A percentile compares a stretch with the other conserved stretches of the same genome.
These are phyloP conservation scores for Cryphonectria naterciae DNA, from an alignment of 2,329 filamentous ascomycete species.

Conservation along the genomic window DNA sequence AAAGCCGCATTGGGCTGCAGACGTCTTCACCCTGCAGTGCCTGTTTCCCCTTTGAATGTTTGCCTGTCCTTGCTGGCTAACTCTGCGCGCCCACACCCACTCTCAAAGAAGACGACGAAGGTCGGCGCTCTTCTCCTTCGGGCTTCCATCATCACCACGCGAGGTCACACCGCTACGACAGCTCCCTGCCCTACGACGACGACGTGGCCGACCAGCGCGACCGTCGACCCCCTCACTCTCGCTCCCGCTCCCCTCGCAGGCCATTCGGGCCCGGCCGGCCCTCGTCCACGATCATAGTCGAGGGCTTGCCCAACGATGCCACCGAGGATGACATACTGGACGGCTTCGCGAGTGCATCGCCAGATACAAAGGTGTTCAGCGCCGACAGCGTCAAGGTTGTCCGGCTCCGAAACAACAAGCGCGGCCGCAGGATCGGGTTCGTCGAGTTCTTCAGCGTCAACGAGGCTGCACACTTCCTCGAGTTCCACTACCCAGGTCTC, in stretches of 20 bases:
- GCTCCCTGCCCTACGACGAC: constrained; percentile 28
- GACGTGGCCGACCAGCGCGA: constrained; percentile 21
- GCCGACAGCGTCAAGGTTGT: constrained; percentile 29
- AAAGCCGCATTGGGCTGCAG: constrained; percentile 31
- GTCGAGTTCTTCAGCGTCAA: constrained; percentile 46
- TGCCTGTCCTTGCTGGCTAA: constrained; percentile 24
- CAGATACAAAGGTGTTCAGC: constrained; percentile 27
- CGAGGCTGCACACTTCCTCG: constrained; percentile 46
- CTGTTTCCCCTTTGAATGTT: constrained; percentile 11
- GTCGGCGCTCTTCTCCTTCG: constrained; percentile 6
- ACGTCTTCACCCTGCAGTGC: constrained; percentile 4
- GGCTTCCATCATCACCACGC: constrained; percentile 12
- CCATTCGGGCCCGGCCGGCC: constrained; percentile 24
- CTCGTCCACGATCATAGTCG: constrained; percentile 51
- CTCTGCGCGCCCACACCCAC: constrained; percentile 12
- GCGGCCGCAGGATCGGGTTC: constrained; percentile 42
- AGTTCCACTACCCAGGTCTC: constrained; percentile 42
- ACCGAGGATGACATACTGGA: constrained; percentile 48
- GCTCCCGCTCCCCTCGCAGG: constrained; percentile 25
- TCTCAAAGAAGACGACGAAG: constrained; percentile 26
- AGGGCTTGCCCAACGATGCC: constrained; percentile 55
- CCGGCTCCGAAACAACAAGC: constrained; percentile 30
- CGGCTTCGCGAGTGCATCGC: constrained; percentile 30
- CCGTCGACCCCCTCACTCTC: constrained; percentile 2
- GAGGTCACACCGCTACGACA: constrained; percentile 19